Evolutionary conservation across 2,329 filamentous ascomycete genomes (phyloP).

Genomic region (Graphilbum sp.): DNA sequence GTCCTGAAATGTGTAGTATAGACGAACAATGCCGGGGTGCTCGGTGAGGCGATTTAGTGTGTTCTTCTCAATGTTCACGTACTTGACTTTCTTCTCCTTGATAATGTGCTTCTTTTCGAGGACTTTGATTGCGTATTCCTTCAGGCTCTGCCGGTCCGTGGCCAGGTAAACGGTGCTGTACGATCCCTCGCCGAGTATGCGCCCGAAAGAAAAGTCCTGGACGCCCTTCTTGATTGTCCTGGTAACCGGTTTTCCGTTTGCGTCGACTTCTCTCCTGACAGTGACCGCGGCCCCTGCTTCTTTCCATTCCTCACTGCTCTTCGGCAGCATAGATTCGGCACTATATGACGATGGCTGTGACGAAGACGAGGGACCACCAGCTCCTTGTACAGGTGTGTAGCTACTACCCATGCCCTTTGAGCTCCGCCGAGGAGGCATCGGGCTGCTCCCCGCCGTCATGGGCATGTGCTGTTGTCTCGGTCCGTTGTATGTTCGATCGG

Average conservation of each 20-base stretch:
- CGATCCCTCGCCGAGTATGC: conserved; percentile 83
- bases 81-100: conserved; percentile 99
- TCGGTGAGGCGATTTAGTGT: conserved; percentile 91
- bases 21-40: conserved; percentile 85
- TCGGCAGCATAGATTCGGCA: conserved; percentile 25
- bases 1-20: conserved; percentile 98
- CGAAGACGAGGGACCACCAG: conserved; percentile 16
- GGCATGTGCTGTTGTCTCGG: conserved; percentile 35
- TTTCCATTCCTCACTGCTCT: conserved; percentile 84
- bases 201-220: conserved; percentile 87
- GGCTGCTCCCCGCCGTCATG: conserved; percentile 34
- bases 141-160: conserved; percentile 81
- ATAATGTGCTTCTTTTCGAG: conserved; percentile 98
- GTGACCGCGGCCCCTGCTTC: conserved; percentile 83
- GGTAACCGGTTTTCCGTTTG: conserved; percentile 64
- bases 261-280: conserved; percentile 68
- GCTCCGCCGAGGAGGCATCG: conserved; percentile 57
- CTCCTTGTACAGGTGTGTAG: conserved; percentile 23
- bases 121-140: conserved; percentile 96
- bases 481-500: conserved; percentile 10
- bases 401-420: conserved; percentile 54
- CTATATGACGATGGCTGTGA: conserved; percentile 16
- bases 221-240: conserved; percentile 92
- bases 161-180: conserved; percentile 93
- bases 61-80: conserved; percentile 99